A percentile compares a stretch with the other conserved stretches of the same genome.
These are phyloP conservation scores for Globisporangium paroecandrum DNA, from an alignment of 352 stramenopile species.

Conservation along the genomic window DNA sequence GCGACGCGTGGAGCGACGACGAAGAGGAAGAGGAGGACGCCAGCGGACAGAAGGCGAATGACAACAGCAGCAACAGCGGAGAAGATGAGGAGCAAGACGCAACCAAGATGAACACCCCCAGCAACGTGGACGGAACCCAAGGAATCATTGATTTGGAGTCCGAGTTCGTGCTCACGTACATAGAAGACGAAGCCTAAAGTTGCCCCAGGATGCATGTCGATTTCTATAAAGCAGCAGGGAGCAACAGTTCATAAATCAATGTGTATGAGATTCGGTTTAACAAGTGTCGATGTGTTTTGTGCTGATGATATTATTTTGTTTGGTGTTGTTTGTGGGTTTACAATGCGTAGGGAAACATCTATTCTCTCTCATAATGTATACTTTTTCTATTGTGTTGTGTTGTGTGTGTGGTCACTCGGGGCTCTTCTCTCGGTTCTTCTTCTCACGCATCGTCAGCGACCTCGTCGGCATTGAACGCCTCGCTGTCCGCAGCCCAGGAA, in stretches of 20 bases:
- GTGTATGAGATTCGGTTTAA: neutral
- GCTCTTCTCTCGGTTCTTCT: neutral
- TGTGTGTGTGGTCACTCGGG: neutral
- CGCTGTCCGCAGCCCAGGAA: constrained; percentile 31
- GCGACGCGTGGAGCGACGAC: constrained; percentile 80
- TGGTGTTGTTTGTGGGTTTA: neutral
- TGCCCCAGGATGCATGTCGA: neutral
- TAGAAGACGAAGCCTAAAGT: constrained; percentile 20
- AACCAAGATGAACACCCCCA: constrained; percentile 15
- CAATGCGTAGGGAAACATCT: constrained; percentile 3
- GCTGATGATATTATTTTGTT: neutral
- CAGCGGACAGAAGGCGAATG: constrained; percentile 16
- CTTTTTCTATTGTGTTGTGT: constrained; percentile 6
- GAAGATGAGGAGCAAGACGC: constrained; percentile 13
- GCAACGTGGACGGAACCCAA: constrained; percentile 14
- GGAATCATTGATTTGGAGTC: neutral
- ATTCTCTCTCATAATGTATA: constrained; percentile 12
- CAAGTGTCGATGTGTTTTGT: neutral
- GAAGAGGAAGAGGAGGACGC: constrained; percentile 24
- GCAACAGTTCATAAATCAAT: neutral
- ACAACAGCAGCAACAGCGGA: constrained; percentile 20
- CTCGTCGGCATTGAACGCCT: constrained; percentile 19
- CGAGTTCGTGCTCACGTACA: constrained; percentile 23
- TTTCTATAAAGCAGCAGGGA: constrained; percentile 1
- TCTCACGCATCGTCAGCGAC: constrained; percentile 17